Evolutionary conservation across 2,329 filamentous ascomycete genomes (phyloP), one percentile per base, ranked within the genome.

Genomic region (Talaromyces funiculosus): DNA sequence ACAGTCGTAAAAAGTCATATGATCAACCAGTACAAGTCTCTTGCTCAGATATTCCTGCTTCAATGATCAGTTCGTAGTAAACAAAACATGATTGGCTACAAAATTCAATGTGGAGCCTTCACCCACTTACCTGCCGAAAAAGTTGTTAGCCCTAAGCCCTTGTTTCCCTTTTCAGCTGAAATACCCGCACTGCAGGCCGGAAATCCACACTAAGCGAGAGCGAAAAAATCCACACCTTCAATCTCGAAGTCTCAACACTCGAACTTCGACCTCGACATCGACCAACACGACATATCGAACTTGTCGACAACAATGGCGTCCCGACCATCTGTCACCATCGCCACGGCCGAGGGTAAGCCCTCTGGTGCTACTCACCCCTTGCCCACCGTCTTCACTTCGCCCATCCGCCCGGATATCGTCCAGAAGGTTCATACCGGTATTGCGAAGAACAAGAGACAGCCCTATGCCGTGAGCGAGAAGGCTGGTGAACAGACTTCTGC

Each of bases 401-500:
- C 94, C 73, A 97, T 99, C 86, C 93, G 94, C 80, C 90, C 92
- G 76, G 94, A 99, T 83, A 96, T 99, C 79, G 94, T 99, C 78
- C 93, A 97, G 79, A 80, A 80, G 70, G 87, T 97, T 75, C 94
- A 99, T 89, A 96, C 91, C 76, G 94, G 94, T 77, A 95, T 99
- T 86, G 93, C 93, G 80, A 99, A 99, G 91, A 99, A 99, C 89
- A 97, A 96, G 89, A 90, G 94, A 80, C 94, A 99, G 84, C 92
- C 94, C 73, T 99, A 99, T 82, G 87, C 94, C 76, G 94, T 99
- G 86, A 96, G 92, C 89, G 93, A 97, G 90, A 99, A 99, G 90
- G 94, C 94, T 78, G 94, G 94, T 85, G 94, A 99, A 85, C 94
- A 99, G 86, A 99, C 94, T 79, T 96, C 91, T 82, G 94, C 94